Evolutionary conservation across 768 basidiomycete genomes (phyloP).

Genomic region (Aureoboletus auriporus): DNA sequence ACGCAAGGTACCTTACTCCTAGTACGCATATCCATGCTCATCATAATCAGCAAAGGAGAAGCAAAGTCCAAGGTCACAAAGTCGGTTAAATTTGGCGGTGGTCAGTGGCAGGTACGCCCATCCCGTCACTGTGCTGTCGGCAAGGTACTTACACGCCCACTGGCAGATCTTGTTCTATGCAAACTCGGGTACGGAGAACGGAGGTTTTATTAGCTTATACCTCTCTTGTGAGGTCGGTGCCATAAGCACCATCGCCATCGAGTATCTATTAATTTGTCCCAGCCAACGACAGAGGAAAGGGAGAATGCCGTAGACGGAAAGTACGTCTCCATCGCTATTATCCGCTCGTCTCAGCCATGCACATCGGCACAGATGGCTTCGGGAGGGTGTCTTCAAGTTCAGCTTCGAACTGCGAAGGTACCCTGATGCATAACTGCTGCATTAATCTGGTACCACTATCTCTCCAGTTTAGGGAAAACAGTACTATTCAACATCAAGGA

Average conservation of each 20-base stretch:
- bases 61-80: slow-evolving; percentile 74
- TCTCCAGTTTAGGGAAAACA: slow-evolving; percentile 41
- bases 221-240: slow-evolving; percentile 72
- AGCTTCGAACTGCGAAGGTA: slow-evolving; percentile 78
- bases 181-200: slow-evolving; percentile 66
- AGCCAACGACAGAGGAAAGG: slow-evolving; percentile 79
- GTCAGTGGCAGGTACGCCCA: slow-evolving; percentile 60
- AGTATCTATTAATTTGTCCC: slow-evolving; percentile 7
- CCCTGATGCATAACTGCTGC: neutral
- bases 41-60: slow-evolving; percentile 55
- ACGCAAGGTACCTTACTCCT: slow-evolving; percentile 46
- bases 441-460: neutral
- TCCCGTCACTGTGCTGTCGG: neutral
- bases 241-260: neutral
- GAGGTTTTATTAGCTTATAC: slow-evolving; percentile 68
- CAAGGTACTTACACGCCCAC: neutral
- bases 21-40: neutral
- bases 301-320: slow-evolving; percentile 61
- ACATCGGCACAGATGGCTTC: slow-evolving; percentile 57
- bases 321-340: slow-evolving; percentile 28
- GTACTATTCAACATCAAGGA: slow-evolving; percentile 65
- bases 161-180: slow-evolving; percentile 87
- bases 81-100: slow-evolving; percentile 72
- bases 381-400: slow-evolving; percentile 84
- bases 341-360: neutral